Percentiles rank a stretch among this genome's conserved stretches.
Evolutionary conservation across 139 green algal species (phyloP).

Genomic region (Asterochloris sp.): DNA sequence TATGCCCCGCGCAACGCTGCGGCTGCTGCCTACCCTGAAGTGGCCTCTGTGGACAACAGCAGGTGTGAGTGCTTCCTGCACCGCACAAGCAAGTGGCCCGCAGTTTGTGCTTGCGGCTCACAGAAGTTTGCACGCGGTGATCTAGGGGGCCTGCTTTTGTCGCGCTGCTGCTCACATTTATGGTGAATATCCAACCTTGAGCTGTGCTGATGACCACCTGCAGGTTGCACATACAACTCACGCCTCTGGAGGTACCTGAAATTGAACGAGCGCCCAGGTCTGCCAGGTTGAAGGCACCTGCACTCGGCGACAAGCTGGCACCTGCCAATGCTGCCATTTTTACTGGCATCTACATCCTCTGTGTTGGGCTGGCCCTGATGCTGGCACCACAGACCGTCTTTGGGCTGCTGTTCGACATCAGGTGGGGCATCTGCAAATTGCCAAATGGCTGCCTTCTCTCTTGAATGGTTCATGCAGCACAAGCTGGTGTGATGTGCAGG

Average conservation of each 20-base stretch:
- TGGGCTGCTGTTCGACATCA: constrained; percentile 19
- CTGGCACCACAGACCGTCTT: neutral
- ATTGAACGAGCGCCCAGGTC: too few relatives aligned
- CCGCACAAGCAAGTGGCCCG: too few relatives aligned
- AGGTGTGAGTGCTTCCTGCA: too few relatives aligned
- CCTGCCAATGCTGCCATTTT: constrained; percentile 13
- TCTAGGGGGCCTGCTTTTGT: too few relatives aligned
- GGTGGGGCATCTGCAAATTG: neutral
- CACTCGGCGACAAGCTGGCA: neutral
- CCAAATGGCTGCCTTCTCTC: neutral
- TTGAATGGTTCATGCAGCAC: neutral
- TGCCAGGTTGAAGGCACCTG: neutral
- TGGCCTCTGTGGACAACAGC: constrained; percentile 14
- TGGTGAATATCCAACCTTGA: too few relatives aligned
- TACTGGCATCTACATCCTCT: constrained; percentile 15
- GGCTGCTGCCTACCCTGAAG: constrained; percentile 7
- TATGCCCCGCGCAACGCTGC: neutral
- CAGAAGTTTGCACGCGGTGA: too few relatives aligned
- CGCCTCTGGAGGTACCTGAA: constrained; percentile 4
- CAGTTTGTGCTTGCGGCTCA: too few relatives aligned
- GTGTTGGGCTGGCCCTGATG: constrained; percentile 9
- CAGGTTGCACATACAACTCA: constrained; percentile 10
- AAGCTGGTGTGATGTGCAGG: neutral
- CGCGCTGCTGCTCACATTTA: too few relatives aligned
- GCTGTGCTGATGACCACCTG: too few relatives aligned